Evolutionary conservation across 2,329 filamentous ascomycete genomes (phyloP).

Genomic region (Fusarium incarnatum): DNA sequence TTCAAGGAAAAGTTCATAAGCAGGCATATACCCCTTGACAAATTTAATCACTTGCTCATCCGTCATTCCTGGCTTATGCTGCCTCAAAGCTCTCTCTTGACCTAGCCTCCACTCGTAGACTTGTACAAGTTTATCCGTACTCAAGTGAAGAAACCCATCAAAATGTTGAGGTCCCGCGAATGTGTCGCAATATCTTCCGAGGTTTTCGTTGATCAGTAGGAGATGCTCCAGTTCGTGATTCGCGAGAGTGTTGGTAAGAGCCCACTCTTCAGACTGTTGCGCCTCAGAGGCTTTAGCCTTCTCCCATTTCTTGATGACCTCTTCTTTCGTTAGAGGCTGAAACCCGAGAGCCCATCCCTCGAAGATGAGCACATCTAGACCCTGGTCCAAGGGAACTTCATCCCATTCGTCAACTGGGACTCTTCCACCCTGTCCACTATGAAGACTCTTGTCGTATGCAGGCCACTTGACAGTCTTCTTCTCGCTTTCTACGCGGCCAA

Average conservation of each 20-base stretch:
- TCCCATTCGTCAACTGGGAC: constrained; percentile 34
- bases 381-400: constrained; percentile 12
- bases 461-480: constrained; percentile 32
- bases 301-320: constrained; percentile 36
- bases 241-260: constrained; percentile 28
- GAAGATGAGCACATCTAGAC: constrained; percentile 42
- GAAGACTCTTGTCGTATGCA: constrained; percentile 42
- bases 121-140: constrained; percentile 36
- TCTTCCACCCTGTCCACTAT: constrained; percentile 38
- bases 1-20: constrained; percentile 42
- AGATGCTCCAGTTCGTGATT: constrained; percentile 35
- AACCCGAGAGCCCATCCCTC: constrained; percentile 46
- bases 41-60: constrained; percentile 41
- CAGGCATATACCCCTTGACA: constrained; percentile 45
- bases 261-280: constrained; percentile 11
- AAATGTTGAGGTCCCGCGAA: constrained; percentile 40
- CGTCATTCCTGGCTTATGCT: constrained; percentile 39
- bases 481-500: not conserved
- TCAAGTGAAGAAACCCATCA: constrained; percentile 40
- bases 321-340: constrained; percentile 23
- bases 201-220: constrained; percentile 38
- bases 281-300: constrained; percentile 4
- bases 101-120: constrained; percentile 43
- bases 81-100: constrained; percentile 36
- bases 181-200: constrained; percentile 30